Percentiles rank a stretch among this genome's conserved stretches.
Conservation (phyloP, 768 basidiomycete species). For the Tulasnella sp. region DNA sequence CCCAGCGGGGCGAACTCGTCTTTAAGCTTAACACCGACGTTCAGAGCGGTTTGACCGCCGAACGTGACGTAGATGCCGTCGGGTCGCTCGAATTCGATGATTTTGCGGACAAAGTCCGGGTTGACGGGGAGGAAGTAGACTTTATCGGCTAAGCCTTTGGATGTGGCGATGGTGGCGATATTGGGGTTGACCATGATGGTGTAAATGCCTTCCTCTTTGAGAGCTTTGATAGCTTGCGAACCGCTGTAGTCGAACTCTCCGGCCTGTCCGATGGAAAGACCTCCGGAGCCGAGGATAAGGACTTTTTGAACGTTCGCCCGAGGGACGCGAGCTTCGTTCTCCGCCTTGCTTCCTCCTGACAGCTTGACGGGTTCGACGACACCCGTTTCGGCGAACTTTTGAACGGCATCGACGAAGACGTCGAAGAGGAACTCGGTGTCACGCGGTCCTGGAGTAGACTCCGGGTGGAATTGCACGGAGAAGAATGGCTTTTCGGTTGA, state of each 20-base stretch:
- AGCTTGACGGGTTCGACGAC: conserved; percentile 48
- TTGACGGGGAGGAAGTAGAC: conserved; percentile 99
- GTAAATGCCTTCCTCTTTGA: conserved; percentile 98
- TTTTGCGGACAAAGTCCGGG: conserved; percentile 93
- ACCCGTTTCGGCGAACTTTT: conserved; percentile 54
- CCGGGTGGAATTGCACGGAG: conserved; percentile 99
- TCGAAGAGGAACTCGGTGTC: conserved; percentile 99
- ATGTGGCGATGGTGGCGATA: conserved; percentile 97
- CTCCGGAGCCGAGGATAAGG: conserved; percentile 92
- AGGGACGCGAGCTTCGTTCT: conserved; percentile 49
- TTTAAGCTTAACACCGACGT: conserved; percentile 95
- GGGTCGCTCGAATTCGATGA: conserved; percentile 97
- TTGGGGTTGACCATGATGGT: conserved; percentile 98
- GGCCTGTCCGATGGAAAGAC: conserved; percentile 95
- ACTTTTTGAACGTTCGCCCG: conserved; percentile 73
- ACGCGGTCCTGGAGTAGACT: conserved; percentile 90
- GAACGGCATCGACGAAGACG: conserved; percentile 83
- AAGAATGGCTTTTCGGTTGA: conserved; percentile 90
- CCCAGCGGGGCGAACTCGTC: conserved; percentile 88
- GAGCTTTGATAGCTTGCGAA: conserved; percentile 97
- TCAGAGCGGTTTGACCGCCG: conserved; percentile 94
- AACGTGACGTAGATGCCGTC: conserved; percentile 99
- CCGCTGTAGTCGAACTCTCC: conserved; percentile 99
- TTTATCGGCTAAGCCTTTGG: conserved; percentile 95
- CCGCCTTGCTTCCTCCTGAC: conserved; percentile 56